These are phyloP conservation scores for Bryoerythrophyllum caledonicum DNA, from an alignment of 225 moss, liverwort and hornwort genomes.

Conservation along the genomic window DNA sequence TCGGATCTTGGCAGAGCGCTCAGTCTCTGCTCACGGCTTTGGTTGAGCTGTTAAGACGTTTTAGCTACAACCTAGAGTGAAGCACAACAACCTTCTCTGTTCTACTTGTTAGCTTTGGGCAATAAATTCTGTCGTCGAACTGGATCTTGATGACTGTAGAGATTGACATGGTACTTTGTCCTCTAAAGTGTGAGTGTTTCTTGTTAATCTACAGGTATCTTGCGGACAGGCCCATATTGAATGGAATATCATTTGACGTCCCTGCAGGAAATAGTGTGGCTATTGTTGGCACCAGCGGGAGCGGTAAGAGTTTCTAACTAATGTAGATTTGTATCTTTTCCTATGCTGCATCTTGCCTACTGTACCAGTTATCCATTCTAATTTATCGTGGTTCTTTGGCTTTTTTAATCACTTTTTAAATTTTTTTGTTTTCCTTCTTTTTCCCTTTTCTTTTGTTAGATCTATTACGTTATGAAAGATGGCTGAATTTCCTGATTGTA, in stretches of 20 bases:
- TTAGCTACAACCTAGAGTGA: background rate
- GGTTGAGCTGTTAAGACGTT: conserved; percentile 22
- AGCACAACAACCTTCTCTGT: background rate
- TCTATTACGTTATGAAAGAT: conserved; percentile 10
- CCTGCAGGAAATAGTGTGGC: conserved; percentile 89
- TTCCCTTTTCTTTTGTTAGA: background rate
- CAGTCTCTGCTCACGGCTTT: background rate
- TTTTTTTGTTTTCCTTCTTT: too few relatives aligned
- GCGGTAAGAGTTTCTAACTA: conserved; percentile 54
- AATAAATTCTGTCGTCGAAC: background rate
- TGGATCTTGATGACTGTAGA: conserved; percentile 5
- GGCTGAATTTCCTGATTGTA: conserved; percentile 25
- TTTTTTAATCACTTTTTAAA: background rate
- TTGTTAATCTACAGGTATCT: conserved; percentile 62
- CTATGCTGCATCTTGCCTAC: conserved; percentile 2
- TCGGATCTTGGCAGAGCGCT: conserved; percentile 14
- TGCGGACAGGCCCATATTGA: conserved; percentile 69
- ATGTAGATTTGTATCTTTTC: background rate
- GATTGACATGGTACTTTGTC: background rate
- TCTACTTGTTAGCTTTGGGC: background rate
- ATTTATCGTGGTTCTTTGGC: background rate
- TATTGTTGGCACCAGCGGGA: conserved; percentile 99
- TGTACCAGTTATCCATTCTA: conserved; percentile 9
- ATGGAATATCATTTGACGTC: conserved; percentile 90
- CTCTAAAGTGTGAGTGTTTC: conserved; percentile 3